A percentile compares a stretch with the other conserved stretches of the same genome.
Evolutionary conservation across 2,329 filamentous ascomycete genomes (phyloP).

Genomic region (Cytospora piceae): DNA sequence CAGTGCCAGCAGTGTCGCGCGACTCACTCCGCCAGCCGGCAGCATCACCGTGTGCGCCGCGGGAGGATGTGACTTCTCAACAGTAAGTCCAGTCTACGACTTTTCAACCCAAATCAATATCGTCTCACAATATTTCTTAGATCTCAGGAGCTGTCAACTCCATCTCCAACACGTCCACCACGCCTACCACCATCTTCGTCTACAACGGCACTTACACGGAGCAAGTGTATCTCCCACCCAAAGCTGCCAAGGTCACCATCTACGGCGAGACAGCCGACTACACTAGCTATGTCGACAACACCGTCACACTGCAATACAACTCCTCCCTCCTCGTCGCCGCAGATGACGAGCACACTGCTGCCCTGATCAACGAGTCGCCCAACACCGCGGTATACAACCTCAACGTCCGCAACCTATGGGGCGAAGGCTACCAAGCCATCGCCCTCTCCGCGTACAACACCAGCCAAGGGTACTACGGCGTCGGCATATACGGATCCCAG

Average conservation of each 20-base stretch:
- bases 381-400: constrained; percentile 60
- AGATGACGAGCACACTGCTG: constrained; percentile 42
- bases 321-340: not conserved
- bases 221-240: constrained; percentile 56
- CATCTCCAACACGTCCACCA: constrained; percentile 22
- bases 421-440: constrained; percentile 53
- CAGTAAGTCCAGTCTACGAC: not conserved
- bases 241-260: constrained; percentile 53
- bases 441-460: constrained; percentile 55
- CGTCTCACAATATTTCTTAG: not conserved
- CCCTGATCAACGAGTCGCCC: constrained; percentile 47
- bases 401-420: constrained; percentile 55
- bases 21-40: constrained; percentile 18
- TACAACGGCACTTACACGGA: constrained; percentile 57
- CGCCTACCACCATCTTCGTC: constrained; percentile 19
- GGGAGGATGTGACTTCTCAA: constrained; percentile 22
- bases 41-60: constrained; percentile 23
- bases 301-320: constrained; percentile 36
- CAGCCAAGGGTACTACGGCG: constrained; percentile 60
- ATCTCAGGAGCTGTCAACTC: constrained; percentile 21
- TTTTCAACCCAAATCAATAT: not conserved
- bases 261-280: constrained; percentile 57
- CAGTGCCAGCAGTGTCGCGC: not conserved
- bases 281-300: constrained; percentile 51
- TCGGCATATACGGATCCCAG: constrained; percentile 57